phyloP scores from a whole-genome alignment of 2,329 filamentous ascomycete genomes.

The Sclerotiophoma versabilis region DNA sequence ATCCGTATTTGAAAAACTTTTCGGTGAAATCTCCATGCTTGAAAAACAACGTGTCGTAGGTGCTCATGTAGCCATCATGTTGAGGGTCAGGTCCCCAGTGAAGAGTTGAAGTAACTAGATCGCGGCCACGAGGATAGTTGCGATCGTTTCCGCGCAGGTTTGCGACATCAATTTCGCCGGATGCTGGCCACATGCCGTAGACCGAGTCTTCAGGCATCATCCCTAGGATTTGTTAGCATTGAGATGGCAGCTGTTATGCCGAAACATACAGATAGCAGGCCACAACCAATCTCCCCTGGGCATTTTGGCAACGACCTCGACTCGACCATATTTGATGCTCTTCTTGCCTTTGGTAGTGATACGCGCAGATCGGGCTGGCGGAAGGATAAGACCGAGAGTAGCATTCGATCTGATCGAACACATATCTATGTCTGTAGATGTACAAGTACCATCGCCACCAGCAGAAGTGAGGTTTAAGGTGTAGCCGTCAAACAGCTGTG shows the following conservation, averaged over 20 bases:
- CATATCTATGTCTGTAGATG: conserved; percentile 62
- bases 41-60: conserved; percentile 29
- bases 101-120: conserved; percentile 76
- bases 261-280: conserved; percentile 74
- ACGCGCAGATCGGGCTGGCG: conserved; percentile 77
- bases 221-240: conserved; percentile 40
- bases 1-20: conserved; percentile 75
- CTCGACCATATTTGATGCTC: conserved; percentile 78
- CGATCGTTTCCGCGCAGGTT: conserved; percentile 80
- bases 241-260: neutral
- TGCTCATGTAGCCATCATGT: conserved; percentile 32
- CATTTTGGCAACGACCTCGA: conserved; percentile 79
- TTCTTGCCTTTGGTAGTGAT: conserved; percentile 75
- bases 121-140: conserved; percentile 75
- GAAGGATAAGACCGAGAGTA: conserved; percentile 76
- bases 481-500: conserved; percentile 65
- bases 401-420: conserved; percentile 77
- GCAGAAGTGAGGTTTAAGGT: conserved; percentile 36
- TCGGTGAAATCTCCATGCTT: conserved; percentile 67
- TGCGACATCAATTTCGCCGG: conserved; percentile 82
- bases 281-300: conserved; percentile 84
- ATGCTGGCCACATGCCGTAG: conserved; percentile 78
- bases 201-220: conserved; percentile 66
- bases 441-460: conserved; percentile 66
- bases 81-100: conserved; percentile 69